Base-by-base conservation (phyloP, 352 stramenopile species). In the Globisporangium cylindrosporum region DNA sequence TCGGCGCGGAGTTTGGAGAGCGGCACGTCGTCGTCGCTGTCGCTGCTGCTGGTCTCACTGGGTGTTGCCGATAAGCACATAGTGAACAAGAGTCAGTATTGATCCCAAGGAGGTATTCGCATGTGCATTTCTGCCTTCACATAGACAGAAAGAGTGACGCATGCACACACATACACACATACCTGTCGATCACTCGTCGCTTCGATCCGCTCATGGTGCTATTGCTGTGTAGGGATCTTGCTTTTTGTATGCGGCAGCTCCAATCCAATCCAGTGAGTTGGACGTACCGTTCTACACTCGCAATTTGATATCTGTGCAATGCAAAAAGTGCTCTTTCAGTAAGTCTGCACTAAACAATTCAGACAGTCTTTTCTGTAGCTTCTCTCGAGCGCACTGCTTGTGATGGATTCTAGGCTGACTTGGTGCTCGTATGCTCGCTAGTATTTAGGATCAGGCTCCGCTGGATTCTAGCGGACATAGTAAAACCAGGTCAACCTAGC, bases 1-100 rank as follows among this genome's bases (percentile, higher is more conserved):
- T 71, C 66, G 12, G 66, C 66, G 59, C 84, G 80, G 53, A 95
- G 65, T 56, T 87, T 77, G n/a, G 86, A 86, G 48, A 95, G 75
- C 62, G 88, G 88, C 1, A 94, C 64, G 67, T 95, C 83, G 69
- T 93, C 86, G 67, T 94, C 88, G 67, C 86, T 93, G 67, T 92
- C 84, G 59, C 82, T 91, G 61, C 88, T 82, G 67, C 82, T 89
- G 43, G 43, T 22, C 25, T 36, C 46, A 54, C 58, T 70, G 64
- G 4, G 18, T 10, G 53, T 48, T 27, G n/a, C 29, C 14, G 12
- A 61, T 1, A 25, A 25, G 29, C 25, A 34, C 20, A 64, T 72
- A 43, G 3, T n/a, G n/a, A 43, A 8, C 25, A n/a, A 46, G 48
- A 65, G 25, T 27, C 32, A 32, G 7, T 34, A 46, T 4, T 20